Evolutionary conservation across 2,329 filamentous ascomycete genomes (phyloP), one percentile per base, ranked within the genome.

Genomic region (Verticillium nubilum): DNA sequence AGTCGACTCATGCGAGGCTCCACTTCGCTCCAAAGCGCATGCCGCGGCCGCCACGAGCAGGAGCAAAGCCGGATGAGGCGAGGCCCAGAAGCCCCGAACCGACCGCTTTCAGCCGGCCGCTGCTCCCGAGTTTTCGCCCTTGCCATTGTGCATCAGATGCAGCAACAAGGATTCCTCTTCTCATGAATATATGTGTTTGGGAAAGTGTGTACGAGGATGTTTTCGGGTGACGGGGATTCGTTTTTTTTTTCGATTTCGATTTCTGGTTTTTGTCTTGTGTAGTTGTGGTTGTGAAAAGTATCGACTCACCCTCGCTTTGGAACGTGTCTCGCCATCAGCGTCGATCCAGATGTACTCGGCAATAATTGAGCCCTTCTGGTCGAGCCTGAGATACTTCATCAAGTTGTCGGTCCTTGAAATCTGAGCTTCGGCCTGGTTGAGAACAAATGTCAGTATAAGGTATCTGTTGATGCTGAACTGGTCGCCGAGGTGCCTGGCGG

Each of bases 261-360:
- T n/a, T n/a, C n/a, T n/a, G n/a, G n/a, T n/a, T n/a, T n/a, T n/a
- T n/a, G n/a, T n/a, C n/a, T n/a, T n/a, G n/a, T n/a, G n/a, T n/a
- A n/a, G n/a, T n/a, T n/a, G n/a, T n/a, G n/a, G n/a, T n/a, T n/a
- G n/a, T n/a, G n/a, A 23, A 13, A 13, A 47, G 9, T 47, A 9
- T 47, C 42, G 42, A 83, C 91, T 83, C 83, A 97, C 94, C 85
- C 92, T 96, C 73, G 90, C 94, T 83, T 98, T 99, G 75, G 92
- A 97, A 71, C 95, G 92, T 69, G 91, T 85, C 71, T 89, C 88
- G 74, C 93, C 92, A 66, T 80, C 78, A 66, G 90, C 83, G 73
- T 97, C 93, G 74, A 97, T 89, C 94, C 94, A 97, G 83, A 97
- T 87, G 80, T 97, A 97, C 81, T 97, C 94, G 73, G 92, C 94